A percentile compares a stretch with the other conserved stretches of the same genome.
These are phyloP conservation scores for Sporormia fimetaria DNA, from an alignment of 495 filamentous ascomycete genomes.

Conservation along the genomic window DNA sequence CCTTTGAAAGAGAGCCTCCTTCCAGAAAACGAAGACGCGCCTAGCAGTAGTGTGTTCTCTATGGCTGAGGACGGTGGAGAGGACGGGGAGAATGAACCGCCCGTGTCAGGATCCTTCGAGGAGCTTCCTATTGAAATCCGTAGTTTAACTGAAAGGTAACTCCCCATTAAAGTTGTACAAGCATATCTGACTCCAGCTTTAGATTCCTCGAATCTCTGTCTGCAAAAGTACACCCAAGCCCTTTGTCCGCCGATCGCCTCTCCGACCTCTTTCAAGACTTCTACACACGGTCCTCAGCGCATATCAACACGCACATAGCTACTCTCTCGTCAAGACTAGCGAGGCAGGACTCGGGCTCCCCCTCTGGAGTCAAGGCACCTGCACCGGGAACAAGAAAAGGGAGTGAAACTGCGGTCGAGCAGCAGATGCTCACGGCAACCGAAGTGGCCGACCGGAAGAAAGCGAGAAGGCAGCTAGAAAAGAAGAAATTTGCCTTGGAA, in stretches of 20 bases:
- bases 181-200: background rate
- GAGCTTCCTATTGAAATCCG: conserved; percentile 87
- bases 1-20: conserved; percentile 22
- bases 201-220: conserved; percentile 88
- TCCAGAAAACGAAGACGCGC: conserved; percentile 20
- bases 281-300: conserved; percentile 68
- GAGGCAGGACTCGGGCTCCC: conserved; percentile 47
- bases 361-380: conserved; percentile 34
- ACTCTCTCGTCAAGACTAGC: conserved; percentile 63
- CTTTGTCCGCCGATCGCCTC: conserved; percentile 72
- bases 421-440: conserved; percentile 84
- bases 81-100: conserved; percentile 42
- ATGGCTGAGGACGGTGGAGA: conserved; percentile 35
- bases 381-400: conserved; percentile 30
- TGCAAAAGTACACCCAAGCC: conserved; percentile 74
- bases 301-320: conserved; percentile 81
- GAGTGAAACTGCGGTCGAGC: conserved; percentile 40
- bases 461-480: conserved; percentile 63
- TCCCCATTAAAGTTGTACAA: background rate
- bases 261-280: conserved; percentile 90
- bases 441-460: conserved; percentile 72
- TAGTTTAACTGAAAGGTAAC: conserved; percentile 74
- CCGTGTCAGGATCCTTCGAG: conserved; percentile 53
- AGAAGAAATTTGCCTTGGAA: conserved; percentile 65
- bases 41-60: conserved; percentile 35